These are phyloP conservation scores for Beverwykella pulmonaria DNA, from an alignment of 495 filamentous ascomycete genomes.

Conservation along the genomic window DNA sequence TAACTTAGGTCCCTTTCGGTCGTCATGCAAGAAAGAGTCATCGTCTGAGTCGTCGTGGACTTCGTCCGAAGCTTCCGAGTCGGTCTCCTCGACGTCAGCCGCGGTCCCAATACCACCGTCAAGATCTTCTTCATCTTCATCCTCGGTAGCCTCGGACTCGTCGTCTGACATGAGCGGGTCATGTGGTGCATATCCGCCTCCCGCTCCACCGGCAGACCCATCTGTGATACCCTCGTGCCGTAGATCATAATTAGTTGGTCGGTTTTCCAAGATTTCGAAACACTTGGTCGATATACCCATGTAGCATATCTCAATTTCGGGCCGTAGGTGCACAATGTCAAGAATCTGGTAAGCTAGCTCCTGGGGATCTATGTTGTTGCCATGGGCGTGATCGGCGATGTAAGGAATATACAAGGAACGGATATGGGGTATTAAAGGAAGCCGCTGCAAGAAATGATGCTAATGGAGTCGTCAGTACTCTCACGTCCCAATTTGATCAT, in stretches of 20 bases:
- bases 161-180: constrained; percentile 52
- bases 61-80: constrained; percentile 53
- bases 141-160: constrained; percentile 54
- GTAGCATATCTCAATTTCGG: constrained; percentile 82
- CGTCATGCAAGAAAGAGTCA: constrained; percentile 51
- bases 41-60: constrained; percentile 46
- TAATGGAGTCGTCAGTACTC: constrained; percentile 47
- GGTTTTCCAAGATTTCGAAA: constrained; percentile 81
- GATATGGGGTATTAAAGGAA: constrained; percentile 75
- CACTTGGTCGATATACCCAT: constrained; percentile 81
- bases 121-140: constrained; percentile 49
- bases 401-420: constrained; percentile 77
- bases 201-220: constrained; percentile 29
- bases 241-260: constrained; percentile 51
- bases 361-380: constrained; percentile 57
- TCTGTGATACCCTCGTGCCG: constrained; percentile 32
- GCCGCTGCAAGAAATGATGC: constrained; percentile 85
- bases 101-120: constrained; percentile 42
- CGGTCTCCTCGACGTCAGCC: constrained; percentile 49
- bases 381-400: constrained; percentile 66
- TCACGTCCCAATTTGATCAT: background rate
- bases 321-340: constrained; percentile 83
- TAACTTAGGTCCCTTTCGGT: constrained; percentile 57
- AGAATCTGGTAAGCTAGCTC: constrained; percentile 84
- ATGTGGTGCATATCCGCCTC: constrained; percentile 31